These are phyloP conservation scores for Talinum fruticosum DNA, from an alignment of 148 eudicot species.

Conservation along the genomic window DNA sequence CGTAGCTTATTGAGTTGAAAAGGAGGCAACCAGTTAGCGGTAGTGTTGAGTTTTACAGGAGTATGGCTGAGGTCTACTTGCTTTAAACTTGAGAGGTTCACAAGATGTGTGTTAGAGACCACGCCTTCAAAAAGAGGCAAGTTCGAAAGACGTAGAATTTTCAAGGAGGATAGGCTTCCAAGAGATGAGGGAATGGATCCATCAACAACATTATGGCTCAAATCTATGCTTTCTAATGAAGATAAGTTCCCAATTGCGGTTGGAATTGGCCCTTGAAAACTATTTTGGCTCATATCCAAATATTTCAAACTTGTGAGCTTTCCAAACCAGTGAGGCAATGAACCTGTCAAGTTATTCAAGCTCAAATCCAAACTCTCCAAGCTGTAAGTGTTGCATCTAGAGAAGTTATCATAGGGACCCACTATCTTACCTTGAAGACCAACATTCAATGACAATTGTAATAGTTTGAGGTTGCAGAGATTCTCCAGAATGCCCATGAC, in stretches of 20 bases:
- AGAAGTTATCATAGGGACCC: too few species aligned
- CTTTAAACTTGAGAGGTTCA: background rate
- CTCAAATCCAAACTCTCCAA: background rate
- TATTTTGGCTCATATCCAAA: background rate
- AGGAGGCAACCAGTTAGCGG: background rate
- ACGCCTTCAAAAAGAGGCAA: too few species aligned
- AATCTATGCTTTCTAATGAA: too few species aligned
- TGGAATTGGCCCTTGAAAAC: background rate
- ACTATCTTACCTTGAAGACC: too few species aligned
- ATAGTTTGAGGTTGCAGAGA: too few species aligned
- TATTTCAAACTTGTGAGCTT: conserved; percentile 16
- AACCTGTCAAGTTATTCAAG: conserved; percentile 21
- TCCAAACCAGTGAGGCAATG: conserved; percentile 22
- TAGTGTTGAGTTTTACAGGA: background rate
- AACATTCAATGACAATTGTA: too few species aligned
- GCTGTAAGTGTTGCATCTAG: too few species aligned
- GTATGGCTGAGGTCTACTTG: background rate
- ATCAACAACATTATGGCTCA: too few species aligned
- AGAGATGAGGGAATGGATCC: conserved; percentile 1
- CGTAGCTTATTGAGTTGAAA: background rate
- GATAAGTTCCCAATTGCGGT: too few species aligned
- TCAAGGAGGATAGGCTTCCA: conserved; percentile 3
- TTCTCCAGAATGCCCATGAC: too few species aligned
- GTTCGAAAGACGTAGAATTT: too few species aligned
- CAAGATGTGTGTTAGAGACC: background rate